phyloP scores from a whole-genome alignment of 73 alveolate genomes.

The Uronychia setigera region DNA sequence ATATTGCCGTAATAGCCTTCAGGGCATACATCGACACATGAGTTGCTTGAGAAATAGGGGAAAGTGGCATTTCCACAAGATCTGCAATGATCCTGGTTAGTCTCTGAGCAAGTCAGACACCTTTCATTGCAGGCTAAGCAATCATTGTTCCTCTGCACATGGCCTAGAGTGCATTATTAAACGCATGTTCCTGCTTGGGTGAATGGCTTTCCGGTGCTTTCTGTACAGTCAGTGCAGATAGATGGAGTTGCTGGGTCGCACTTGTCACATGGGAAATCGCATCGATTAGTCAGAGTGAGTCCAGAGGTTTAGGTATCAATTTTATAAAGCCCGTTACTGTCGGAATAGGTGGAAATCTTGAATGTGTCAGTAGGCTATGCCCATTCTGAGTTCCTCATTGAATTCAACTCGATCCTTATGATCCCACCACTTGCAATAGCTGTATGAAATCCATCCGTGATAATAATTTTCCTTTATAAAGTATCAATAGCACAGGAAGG shows the following conservation, averaged over 20 bases:
- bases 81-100: conserved; percentile 24
- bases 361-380: conserved; percentile 20
- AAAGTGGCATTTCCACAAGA: conserved; percentile 38
- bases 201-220: not conserved
- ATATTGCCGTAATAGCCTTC: conserved; percentile 31
- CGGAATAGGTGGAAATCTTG: conserved; percentile 13
- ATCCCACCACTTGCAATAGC: conserved; percentile 23
- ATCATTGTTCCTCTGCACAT: conserved; percentile 6
- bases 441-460: conserved; percentile 32
- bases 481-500: conserved; percentile 7
- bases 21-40: conserved; percentile 44
- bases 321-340: conserved; percentile 6
- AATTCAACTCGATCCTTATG: conserved; percentile 8
- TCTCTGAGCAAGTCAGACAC: conserved; percentile 49
- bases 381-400: conserved; percentile 1
- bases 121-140: conserved; percentile 42
- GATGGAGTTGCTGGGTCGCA: conserved; percentile 28
- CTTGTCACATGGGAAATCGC: conserved; percentile 60
- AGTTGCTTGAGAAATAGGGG: conserved; percentile 16
- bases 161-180: conserved; percentile 30
- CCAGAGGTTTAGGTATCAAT: conserved; percentile 46
- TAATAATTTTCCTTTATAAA: conserved; percentile 12
- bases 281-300: conserved; percentile 30
- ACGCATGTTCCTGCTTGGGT: conserved; percentile 59
- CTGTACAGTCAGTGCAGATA: conserved; percentile 45